Base-by-base conservation (phyloP, 1,284 basidiomycete genomes). In the Polyporus tsugae region DNA sequence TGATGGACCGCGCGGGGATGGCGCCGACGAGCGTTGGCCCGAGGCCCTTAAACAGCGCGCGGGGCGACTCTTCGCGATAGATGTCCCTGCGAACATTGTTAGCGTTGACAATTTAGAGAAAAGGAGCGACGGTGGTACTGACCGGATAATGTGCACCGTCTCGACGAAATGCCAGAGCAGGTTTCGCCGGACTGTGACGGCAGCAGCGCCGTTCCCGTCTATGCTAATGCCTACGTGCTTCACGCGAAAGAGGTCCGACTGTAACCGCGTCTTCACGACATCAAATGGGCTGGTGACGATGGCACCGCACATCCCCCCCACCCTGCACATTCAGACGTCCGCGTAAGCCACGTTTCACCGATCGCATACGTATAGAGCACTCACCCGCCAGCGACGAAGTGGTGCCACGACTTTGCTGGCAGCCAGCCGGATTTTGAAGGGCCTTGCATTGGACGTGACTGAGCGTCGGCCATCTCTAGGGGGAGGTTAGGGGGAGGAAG, bases 241-340 rank as follows among this genome's bases (percentile, higher is more conserved):
- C 75, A 90, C 86, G 60, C 85, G 85, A 80, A 97, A 98, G 49
- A 98, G 82, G 80, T 93, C 92, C 0, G 96, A 98, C 81, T 99
- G 97, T 11, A 99, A 84, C 4, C 97, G 91, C 36, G 98, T 99
- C 82, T 99, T 99, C 74, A 99, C 97, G 36, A 99, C 95, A 80
- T 99, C 97, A 75, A 99, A 96, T 0, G 97, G 97, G 44, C 95
- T 96, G 0, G 97, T 99, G 10, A 99, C 92, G 73, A 98, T 94
- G 11, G 96, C 96, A 57, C 97, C 98, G 77, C 95, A 95, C 97
- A 99, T 98, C 33, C 97, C 97, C 22, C 97, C 98, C 11, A 97
- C 83, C 38, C 97, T 97, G 55, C 33, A 29, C 22, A 33, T 17
- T 9, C 57, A 19, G 22, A 2, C 33, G 5, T 55, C 6, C 25